Percentiles rank a stretch among this genome's conserved stretches.
Evolutionary conservation across 495 filamentous ascomycete species (phyloP).

Genomic region (Penicillium paxilli): DNA sequence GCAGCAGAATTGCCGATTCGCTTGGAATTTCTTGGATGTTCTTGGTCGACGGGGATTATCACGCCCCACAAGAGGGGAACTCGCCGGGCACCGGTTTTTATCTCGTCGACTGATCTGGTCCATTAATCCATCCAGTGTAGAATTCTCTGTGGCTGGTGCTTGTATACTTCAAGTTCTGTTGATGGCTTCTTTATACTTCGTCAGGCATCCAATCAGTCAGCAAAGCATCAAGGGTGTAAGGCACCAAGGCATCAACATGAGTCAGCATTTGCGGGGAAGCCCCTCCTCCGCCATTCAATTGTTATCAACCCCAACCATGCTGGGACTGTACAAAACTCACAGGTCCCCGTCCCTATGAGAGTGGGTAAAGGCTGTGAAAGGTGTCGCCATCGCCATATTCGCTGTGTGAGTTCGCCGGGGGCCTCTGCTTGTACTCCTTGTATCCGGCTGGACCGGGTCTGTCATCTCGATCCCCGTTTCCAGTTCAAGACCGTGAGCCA

Average conservation of each 20-base stretch:
- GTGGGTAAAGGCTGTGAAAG: slow-evolving; percentile 40
- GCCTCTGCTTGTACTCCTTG: slow-evolving; percentile 36
- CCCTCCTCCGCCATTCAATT: no score
- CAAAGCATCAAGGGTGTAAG: no score
- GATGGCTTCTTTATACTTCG: not conserved
- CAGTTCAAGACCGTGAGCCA: slow-evolving; percentile 39
- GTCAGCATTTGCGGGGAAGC: slow-evolving; percentile 1
- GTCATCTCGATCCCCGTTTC: slow-evolving; percentile 38
- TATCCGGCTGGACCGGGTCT: slow-evolving; percentile 29
- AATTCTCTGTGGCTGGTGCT: not conserved
- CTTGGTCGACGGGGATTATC: not conserved
- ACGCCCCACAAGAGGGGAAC: not conserved
- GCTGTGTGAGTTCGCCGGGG: slow-evolving; percentile 31
- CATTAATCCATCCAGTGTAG: not conserved
- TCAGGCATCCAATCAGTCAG: no score
- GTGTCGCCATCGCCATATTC: slow-evolving; percentile 44
- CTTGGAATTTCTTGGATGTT: not conserved
- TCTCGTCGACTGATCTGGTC: not conserved
- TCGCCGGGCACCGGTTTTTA: not conserved
- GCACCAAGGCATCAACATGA: not conserved
- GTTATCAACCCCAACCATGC: no score
- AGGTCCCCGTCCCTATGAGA: slow-evolving; percentile 27
- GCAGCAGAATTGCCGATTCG: not conserved
- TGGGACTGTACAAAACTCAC: not conserved
- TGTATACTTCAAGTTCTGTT: not conserved